Evolutionary conservation across 768 basidiomycete genomes (phyloP).

Genomic region (Tricholoma hemisulphureum): DNA sequence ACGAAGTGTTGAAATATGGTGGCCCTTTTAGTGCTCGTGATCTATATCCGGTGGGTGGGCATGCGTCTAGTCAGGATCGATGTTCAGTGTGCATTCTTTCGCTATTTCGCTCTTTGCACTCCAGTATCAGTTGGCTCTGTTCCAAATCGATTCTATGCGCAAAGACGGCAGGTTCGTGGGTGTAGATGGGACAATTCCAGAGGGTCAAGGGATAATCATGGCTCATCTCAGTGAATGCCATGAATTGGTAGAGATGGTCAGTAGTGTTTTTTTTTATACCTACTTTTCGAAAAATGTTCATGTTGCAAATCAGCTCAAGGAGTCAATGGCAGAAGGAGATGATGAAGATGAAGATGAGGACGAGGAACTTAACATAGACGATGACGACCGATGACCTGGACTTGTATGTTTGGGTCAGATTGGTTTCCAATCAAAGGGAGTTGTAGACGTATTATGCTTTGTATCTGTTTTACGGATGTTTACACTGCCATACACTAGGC

Average conservation of each 20-base stretch:
- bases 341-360: constrained; percentile 55
- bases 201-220: constrained; percentile 95
- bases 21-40: constrained; percentile 91
- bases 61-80: not conserved
- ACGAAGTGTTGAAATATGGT: constrained; percentile 93
- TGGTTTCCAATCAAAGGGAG: not conserved
- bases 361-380: constrained; percentile 8
- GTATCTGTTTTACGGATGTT: not conserved
- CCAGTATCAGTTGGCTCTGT: constrained; percentile 90
- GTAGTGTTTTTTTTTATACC: constrained; percentile 24
- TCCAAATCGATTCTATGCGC: constrained; percentile 92
- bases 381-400: not conserved
- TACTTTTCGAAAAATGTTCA: not conserved
- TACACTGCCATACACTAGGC: not conserved
- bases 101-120: not conserved
- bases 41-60: constrained; percentile 77
- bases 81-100: not conserved
- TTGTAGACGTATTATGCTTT: not conserved
- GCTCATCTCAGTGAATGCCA: constrained; percentile 96
- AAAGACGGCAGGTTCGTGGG: constrained; percentile 94
- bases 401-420: not conserved
- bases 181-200: constrained; percentile 84
- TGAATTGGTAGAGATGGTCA: constrained; percentile 90
- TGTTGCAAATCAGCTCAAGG: constrained; percentile 55
- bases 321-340: constrained; percentile 77